phyloP scores from a whole-genome alignment of 129 eudicot genomes.

The Lonicera japonica region DNA sequence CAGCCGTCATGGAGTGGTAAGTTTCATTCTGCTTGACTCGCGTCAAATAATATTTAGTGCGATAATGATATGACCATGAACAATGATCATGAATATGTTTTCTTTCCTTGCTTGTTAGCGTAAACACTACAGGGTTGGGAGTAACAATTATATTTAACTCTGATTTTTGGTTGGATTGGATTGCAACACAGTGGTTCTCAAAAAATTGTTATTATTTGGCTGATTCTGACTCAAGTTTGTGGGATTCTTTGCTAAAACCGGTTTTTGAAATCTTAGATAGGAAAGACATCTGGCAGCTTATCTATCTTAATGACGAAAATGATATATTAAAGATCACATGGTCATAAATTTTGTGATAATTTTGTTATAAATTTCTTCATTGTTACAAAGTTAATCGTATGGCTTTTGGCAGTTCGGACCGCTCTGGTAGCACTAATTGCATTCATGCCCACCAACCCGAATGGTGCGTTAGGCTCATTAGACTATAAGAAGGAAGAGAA shows the following conservation, averaged over 20 bases:
- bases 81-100: not conserved
- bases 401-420: conserved; percentile 66
- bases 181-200: too few species aligned
- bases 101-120: too few species aligned
- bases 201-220: too few species aligned
- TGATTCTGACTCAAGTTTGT: too few species aligned
- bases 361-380: not conserved
- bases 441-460: conserved; percentile 96
- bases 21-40: not conserved
- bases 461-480: conserved; percentile 91
- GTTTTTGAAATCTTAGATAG: too few species aligned
- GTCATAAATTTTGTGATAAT: not conserved
- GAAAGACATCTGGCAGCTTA: not conserved
- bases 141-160: too few species aligned
- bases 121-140: too few species aligned
- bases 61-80: not conserved
- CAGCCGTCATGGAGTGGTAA: conserved; percentile 99
- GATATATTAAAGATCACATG: not conserved
- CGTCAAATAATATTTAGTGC: not conserved
- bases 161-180: too few species aligned
- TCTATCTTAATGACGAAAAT: not conserved
- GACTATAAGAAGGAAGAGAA: conserved; percentile 92
- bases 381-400: not conserved
- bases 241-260: too few species aligned
- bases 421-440: conserved; percentile 92